phyloP scores from a whole-genome alignment of 768 basidiomycete genomes.

The Dioszegia aurantiaca region DNA sequence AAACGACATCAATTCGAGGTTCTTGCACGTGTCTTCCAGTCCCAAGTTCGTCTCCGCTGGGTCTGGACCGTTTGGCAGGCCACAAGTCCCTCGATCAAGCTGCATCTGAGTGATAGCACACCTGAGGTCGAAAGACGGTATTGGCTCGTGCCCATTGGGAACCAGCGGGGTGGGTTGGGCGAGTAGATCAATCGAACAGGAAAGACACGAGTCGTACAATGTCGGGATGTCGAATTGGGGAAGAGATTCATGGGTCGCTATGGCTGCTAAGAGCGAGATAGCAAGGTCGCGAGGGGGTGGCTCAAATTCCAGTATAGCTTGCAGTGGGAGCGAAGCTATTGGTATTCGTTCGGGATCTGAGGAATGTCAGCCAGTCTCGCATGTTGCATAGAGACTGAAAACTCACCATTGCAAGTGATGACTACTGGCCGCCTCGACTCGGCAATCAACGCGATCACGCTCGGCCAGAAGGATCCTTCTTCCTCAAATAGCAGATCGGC shows the following conservation, averaged over 20 bases:
- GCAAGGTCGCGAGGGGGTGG: constrained; percentile 61
- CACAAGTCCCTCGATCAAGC: constrained; percentile 52
- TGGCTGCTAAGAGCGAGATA: constrained; percentile 65
- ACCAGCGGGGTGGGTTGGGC: constrained; percentile 50
- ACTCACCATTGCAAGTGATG: constrained; percentile 89
- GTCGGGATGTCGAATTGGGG: neutral
- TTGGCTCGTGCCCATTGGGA: constrained; percentile 48
- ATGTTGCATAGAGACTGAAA: neutral
- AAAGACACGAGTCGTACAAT: constrained; percentile 28
- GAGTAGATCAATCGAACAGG: constrained; percentile 40
- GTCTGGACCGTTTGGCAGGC: no score
- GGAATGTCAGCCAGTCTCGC: constrained; percentile 19
- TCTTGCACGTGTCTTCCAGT: neutral
- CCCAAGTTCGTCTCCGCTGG: neutral
- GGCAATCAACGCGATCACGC: constrained; percentile 74
- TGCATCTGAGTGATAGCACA: constrained; percentile 65
- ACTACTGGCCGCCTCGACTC: constrained; percentile 83
- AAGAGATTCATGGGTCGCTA: constrained; percentile 55
- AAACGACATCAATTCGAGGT: constrained; percentile 55
- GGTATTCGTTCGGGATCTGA: constrained; percentile 74
- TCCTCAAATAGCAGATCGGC: constrained; percentile 89
- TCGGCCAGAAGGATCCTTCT: constrained; percentile 76
- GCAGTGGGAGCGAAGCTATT: constrained; percentile 68
- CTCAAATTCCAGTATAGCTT: constrained; percentile 66
- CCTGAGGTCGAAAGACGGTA: constrained; percentile 62